Conservation (phyloP, 2,329 filamentous ascomycete genomes). For the Ophiosphaerella korrae region DNA sequence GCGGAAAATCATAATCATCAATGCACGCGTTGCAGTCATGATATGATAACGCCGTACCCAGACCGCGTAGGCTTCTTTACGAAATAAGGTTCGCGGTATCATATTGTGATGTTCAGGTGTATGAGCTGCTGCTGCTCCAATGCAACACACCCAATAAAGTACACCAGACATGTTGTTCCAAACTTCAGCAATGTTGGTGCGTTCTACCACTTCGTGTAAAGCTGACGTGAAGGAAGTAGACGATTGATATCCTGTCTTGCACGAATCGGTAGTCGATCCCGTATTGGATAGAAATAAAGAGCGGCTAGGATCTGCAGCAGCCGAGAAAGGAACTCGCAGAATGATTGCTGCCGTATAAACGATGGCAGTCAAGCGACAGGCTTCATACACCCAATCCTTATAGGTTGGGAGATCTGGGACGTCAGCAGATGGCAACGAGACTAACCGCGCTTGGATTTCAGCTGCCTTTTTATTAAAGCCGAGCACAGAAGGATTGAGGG, state of each 20-base stretch:
- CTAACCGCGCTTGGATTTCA: constrained; percentile 23
- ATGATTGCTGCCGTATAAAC: constrained; percentile 41
- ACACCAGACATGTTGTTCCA: constrained; percentile 43
- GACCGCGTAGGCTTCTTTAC: constrained; percentile 19
- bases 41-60: constrained; percentile 36
- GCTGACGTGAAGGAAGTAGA: constrained; percentile 16
- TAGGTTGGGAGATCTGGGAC: constrained; percentile 21
- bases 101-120: constrained; percentile 15
- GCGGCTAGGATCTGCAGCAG: constrained; percentile 21
- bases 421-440: constrained; percentile 28
- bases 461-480: constrained; percentile 20
- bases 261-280: no score
- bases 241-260: not conserved
- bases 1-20: constrained; percentile 33
- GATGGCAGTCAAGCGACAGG: constrained; percentile 40
- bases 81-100: constrained; percentile 4
- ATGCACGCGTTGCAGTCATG: constrained; percentile 33
- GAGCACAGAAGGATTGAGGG: not conserved
- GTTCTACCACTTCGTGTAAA: constrained; percentile 28
- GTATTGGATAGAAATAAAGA: no score
- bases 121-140: constrained; percentile 39
- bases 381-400: constrained; percentile 42
- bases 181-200: constrained; percentile 28
- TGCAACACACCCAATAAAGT: constrained; percentile 40
- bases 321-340: constrained; percentile 32